phyloP scores from a whole-genome alignment of 176 grass and related monocot genomes.

The Zoysia pacifica region DNA sequence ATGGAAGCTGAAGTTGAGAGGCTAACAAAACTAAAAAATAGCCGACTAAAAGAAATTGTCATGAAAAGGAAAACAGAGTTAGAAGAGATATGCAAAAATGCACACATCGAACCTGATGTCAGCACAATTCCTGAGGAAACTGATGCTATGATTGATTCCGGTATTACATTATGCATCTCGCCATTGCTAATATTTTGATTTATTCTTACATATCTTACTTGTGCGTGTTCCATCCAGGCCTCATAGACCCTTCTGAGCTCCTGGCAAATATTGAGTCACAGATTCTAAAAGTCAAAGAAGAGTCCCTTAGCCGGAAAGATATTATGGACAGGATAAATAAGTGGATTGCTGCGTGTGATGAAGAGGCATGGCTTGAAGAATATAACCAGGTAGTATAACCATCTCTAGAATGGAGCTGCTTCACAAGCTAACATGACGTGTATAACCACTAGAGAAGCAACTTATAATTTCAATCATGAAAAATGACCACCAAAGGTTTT shows the following conservation, averaged over 20 bases:
- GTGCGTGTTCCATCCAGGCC: conserved; percentile 54
- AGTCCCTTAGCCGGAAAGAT: conserved; percentile 82
- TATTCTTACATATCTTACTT: conserved; percentile 17
- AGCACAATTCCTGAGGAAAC: conserved; percentile 81
- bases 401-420: conserved; percentile 10
- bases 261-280: conserved; percentile 81
- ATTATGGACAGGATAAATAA: conserved; percentile 94
- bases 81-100: conserved; percentile 85
- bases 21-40: conserved; percentile 79
- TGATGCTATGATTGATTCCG: conserved; percentile 81
- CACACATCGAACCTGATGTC: conserved; percentile 85
- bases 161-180: conserved; percentile 44
- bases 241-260: conserved; percentile 79
- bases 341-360: conserved; percentile 91
- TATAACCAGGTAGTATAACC: conserved; percentile 79
- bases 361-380: conserved; percentile 95
- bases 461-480: conserved; percentile 10
- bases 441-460: not conserved
- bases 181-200: conserved; percentile 18
- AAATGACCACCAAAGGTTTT: conserved; percentile 24
- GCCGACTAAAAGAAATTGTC: conserved; percentile 85
- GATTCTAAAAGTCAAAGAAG: conserved; percentile 86
- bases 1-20: conserved; percentile 74
- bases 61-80: conserved; percentile 77
- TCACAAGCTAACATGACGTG: not conserved